Base-by-base conservation (phyloP, 352 stramenopile species). In the Peronospora farinosa region DNA sequence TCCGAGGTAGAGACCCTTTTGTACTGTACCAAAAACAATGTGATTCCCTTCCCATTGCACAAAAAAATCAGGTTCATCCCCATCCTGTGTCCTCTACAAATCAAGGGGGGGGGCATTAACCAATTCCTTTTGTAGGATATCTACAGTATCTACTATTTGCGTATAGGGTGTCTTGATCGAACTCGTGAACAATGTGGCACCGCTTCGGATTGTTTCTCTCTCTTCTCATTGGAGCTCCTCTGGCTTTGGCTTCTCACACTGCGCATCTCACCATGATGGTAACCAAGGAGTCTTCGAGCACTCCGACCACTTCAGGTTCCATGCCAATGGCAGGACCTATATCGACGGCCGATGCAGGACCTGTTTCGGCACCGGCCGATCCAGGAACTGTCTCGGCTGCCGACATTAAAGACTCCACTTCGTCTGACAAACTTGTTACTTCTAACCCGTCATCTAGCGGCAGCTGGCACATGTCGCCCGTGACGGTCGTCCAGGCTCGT, bases 401-500 rank as follows among this genome's bases (percentile, higher is more conserved):
- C 10, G 31, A 21, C 16, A 33, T 33, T 13, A 5, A 10, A 13
- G 28, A 3, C 11, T n/a, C 12, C 12, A 7, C 31, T 11, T n/a
- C 31, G 11, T 32, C 7, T 32, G 7, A 12, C 3, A 32, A 1
- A 2, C 1, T 7, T 32, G 7, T 12, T 3, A 7, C 12, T 32
- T 12, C 10, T 12, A 37, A 16, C 8, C 7, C 31, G 31, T 37
- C 31, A 1, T n/a, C 12, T 16, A 48, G 12, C 40, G 28, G 38
- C 25, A 44, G 35, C 23, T 86, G 69, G 63, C 42, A 63, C 40
- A 85, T 87, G 67, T 69, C 60, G 31, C 38, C 62, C 16, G 69
- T 85, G 7, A 72, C 47, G 1, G 52, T 56, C 0, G 42, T 87
- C 13, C 74, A 85, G 23, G 73, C 60, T 9, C 76, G 76, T 40